Percentiles rank a stretch among this genome's conserved stretches.
Evolutionary conservation across 2,329 filamentous ascomycete genomes (phyloP).

Genomic region (Aspergillus niger): DNA sequence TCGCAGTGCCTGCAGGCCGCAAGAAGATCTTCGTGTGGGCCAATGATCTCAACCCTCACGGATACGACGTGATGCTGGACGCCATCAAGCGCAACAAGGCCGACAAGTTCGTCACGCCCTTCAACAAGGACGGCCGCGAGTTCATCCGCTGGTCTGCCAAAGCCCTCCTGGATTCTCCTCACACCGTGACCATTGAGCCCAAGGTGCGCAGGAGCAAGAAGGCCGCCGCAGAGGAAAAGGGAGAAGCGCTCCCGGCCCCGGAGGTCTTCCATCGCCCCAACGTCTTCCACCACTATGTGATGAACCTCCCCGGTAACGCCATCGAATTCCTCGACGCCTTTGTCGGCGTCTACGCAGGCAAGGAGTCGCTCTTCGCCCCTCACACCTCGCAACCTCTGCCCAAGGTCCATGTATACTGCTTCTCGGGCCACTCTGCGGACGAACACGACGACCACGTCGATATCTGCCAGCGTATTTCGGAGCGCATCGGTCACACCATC

Average conservation of each 20-base stretch:
- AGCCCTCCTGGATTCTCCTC: slow-evolving; percentile 52
- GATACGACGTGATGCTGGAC: slow-evolving; percentile 69
- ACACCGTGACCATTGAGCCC: slow-evolving; percentile 55
- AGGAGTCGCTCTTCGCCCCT: slow-evolving; percentile 66
- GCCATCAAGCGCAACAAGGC: slow-evolving; percentile 81
- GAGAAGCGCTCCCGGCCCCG: slow-evolving; percentile 29
- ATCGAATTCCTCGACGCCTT: slow-evolving; percentile 79
- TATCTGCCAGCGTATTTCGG: slow-evolving; percentile 67
- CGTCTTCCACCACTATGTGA: slow-evolving; percentile 89
- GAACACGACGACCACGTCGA: slow-evolving; percentile 62
- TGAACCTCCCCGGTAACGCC: slow-evolving; percentile 93
- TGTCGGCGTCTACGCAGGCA: slow-evolving; percentile 75
- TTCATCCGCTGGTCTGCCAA: slow-evolving; percentile 76
- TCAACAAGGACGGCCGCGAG: slow-evolving; percentile 76
- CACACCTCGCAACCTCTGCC: slow-evolving; percentile 66
- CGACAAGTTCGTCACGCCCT: slow-evolving; percentile 70
- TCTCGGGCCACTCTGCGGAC: slow-evolving; percentile 78
- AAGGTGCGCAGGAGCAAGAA: slow-evolving; percentile 40
- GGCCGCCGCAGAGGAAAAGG: slow-evolving; percentile 28
- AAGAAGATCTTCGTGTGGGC: slow-evolving; percentile 92
- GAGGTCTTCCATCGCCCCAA: slow-evolving; percentile 54
- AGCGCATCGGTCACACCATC: slow-evolving; percentile 62
- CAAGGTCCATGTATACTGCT: slow-evolving; percentile 92
- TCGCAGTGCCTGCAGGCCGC: slow-evolving; percentile 87
- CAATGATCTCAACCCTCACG: slow-evolving; percentile 95